These are phyloP conservation scores for Bryum argenteum DNA, from an alignment of 225 moss, liverwort and hornwort genomes.

Conservation along the genomic window DNA sequence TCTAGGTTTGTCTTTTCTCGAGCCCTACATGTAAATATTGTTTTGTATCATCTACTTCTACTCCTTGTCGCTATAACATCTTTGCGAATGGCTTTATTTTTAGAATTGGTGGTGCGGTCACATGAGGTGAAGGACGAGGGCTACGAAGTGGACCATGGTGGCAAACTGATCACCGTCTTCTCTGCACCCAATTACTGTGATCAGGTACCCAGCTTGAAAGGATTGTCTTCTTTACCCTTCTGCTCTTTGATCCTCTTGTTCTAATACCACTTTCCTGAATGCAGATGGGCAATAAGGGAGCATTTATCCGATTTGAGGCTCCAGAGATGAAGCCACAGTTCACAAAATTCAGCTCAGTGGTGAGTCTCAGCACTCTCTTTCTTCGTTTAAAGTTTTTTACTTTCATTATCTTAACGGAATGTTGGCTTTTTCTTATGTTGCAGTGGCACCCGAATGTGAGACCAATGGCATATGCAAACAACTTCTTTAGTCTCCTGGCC, in stretches of 20 bases:
- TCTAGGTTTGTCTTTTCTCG: conserved; percentile 61
- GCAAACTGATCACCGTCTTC: conserved; percentile 90
- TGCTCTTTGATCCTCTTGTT: conserved; percentile 5
- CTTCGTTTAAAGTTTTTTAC: neutral
- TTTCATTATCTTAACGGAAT: neutral
- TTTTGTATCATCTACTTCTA: too few species aligned
- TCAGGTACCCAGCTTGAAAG: conserved; percentile 56
- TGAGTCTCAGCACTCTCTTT: conserved; percentile 32
- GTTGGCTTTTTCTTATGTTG: conserved; percentile 16
- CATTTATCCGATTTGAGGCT: conserved; percentile 84
- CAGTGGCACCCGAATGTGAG: conserved; percentile 95
- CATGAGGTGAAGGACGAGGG: conserved; percentile 99
- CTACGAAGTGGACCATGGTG: conserved; percentile 84
- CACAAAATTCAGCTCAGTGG: conserved; percentile 86
- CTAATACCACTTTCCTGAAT: conserved; percentile 7
- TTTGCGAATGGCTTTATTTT: conserved; percentile 13
- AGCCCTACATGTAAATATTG: neutral
- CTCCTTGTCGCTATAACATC: neutral
- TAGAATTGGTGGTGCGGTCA: conserved; percentile 93
- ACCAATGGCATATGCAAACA: conserved; percentile 97
- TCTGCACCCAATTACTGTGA: conserved; percentile 99
- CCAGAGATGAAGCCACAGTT: conserved; percentile 87
- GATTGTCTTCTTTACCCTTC: neutral
- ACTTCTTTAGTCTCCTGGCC: conserved; percentile 86
- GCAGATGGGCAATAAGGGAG: conserved; percentile 98